Percentiles rank a stretch among this genome's conserved stretches.
Conservation (phyloP, 805 yeast species). For the Zygotorulaspora sp. region DNA sequence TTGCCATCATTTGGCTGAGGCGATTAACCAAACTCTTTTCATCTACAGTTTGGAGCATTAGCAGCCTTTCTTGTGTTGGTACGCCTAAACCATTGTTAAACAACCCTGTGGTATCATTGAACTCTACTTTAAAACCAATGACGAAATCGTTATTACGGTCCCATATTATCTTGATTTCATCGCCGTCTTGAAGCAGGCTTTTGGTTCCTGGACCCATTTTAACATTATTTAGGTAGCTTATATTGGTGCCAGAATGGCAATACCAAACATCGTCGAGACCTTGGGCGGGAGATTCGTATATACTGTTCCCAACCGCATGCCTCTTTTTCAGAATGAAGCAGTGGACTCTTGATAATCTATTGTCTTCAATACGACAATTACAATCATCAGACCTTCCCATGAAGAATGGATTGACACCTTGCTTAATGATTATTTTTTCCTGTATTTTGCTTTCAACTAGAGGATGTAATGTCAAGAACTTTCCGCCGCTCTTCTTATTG, state of each 20-base stretch:
- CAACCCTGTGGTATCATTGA: constrained; percentile 61
- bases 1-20: constrained; percentile 22
- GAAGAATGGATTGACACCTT: constrained; percentile 60
- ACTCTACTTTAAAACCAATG: constrained; percentile 49
- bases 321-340: constrained; percentile 63
- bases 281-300: constrained; percentile 68
- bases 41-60: constrained; percentile 24
- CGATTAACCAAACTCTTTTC: constrained; percentile 23
- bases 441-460: constrained; percentile 42
- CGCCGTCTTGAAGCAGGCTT: constrained; percentile 58
- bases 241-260: constrained; percentile 73
- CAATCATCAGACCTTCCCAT: constrained; percentile 70
- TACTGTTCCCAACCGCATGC: constrained; percentile 53
- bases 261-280: constrained; percentile 75
- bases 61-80: constrained; percentile 14
- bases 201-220: constrained; percentile 61
- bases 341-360: constrained; percentile 78
- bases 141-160: constrained; percentile 52
- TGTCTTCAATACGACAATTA: constrained; percentile 61
- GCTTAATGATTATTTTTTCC: constrained; percentile 54
- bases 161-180: constrained; percentile 58
- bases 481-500: constrained; percentile 40
- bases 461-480: constrained; percentile 59
- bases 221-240: constrained; percentile 62
- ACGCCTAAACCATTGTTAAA: constrained; percentile 45